Evolutionary conservation across 257 asterid species (phyloP).

Genomic region (Solanum medicagineum): DNA sequence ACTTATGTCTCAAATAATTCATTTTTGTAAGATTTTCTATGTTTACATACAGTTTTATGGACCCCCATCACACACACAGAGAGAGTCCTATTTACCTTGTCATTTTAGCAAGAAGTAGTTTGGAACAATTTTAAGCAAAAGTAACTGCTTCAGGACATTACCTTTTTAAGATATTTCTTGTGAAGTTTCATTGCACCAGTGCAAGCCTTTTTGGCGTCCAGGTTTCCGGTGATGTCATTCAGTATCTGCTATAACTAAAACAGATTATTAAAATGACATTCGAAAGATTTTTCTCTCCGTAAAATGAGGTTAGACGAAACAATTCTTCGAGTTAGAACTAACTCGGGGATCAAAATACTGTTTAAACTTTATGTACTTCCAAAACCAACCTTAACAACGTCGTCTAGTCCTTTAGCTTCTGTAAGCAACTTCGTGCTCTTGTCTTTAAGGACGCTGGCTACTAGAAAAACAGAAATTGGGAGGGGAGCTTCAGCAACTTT

Average conservation of each 20-base stretch:
- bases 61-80: too few species aligned
- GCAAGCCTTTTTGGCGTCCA: slow-evolving; percentile 81
- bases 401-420: slow-evolving; percentile 87
- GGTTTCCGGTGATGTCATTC: slow-evolving; percentile 70
- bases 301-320: not conserved
- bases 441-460: slow-evolving; percentile 77
- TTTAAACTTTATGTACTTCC: not conserved
- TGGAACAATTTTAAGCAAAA: too few species aligned
- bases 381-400: slow-evolving; percentile 65
- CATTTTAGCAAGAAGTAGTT: too few species aligned
- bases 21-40: too few species aligned
- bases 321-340: not conserved
- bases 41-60: too few species aligned
- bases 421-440: slow-evolving; percentile 58
- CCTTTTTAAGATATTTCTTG: slow-evolving; percentile 78
- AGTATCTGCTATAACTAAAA: slow-evolving; percentile 35
- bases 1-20: too few species aligned
- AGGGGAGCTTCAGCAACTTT: slow-evolving; percentile 37
- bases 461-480: slow-evolving; percentile 78
- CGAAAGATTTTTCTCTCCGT: not conserved
- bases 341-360: not conserved
- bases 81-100: too few species aligned
- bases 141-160: not conserved
- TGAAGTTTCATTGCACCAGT: slow-evolving; percentile 72
- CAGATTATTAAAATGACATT: not conserved